Conservation (phyloP, 148 eudicot species). For the Vaccinium vitisidaea region DNA sequence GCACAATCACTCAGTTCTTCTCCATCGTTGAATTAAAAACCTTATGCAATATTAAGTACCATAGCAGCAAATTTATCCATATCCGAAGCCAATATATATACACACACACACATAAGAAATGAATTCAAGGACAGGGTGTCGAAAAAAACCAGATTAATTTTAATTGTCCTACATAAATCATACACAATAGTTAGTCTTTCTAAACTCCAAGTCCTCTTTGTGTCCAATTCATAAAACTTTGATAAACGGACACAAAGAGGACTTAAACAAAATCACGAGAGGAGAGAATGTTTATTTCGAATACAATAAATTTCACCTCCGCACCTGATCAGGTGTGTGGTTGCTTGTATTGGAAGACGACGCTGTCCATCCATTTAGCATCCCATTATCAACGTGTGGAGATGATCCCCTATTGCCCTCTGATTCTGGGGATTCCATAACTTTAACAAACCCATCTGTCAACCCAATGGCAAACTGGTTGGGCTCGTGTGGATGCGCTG, state of each 20-base stretch:
- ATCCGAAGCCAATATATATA: neutral
- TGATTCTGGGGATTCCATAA: slow-evolving; percentile 70
- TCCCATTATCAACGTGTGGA: slow-evolving; percentile 42
- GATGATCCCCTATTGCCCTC: slow-evolving; percentile 14
- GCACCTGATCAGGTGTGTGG: slow-evolving; percentile 61
- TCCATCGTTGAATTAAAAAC: too few species aligned
- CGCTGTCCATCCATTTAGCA: slow-evolving; percentile 16
- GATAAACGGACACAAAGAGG: neutral
- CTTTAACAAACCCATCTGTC: slow-evolving; percentile 41
- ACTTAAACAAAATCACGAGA: slow-evolving; percentile 9
- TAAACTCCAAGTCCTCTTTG: too few species aligned
- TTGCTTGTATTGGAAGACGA: slow-evolving; percentile 69
- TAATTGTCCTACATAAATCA: too few species aligned
- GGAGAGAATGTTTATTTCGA: neutral
- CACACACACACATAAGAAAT: neutral
- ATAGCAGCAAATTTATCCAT: too few species aligned
- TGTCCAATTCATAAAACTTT: too few species aligned
- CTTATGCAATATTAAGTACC: too few species aligned
- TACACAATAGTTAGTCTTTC: too few species aligned
- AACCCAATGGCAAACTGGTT: slow-evolving; percentile 54
- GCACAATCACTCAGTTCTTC: too few species aligned
- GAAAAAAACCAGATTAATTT: too few species aligned
- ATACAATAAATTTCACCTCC: slow-evolving; percentile 41
- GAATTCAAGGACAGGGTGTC: neutral
- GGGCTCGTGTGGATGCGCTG: slow-evolving; percentile 78